Conservation (phyloP, 345 rosid species). For the Gossypium anomalum region DNA sequence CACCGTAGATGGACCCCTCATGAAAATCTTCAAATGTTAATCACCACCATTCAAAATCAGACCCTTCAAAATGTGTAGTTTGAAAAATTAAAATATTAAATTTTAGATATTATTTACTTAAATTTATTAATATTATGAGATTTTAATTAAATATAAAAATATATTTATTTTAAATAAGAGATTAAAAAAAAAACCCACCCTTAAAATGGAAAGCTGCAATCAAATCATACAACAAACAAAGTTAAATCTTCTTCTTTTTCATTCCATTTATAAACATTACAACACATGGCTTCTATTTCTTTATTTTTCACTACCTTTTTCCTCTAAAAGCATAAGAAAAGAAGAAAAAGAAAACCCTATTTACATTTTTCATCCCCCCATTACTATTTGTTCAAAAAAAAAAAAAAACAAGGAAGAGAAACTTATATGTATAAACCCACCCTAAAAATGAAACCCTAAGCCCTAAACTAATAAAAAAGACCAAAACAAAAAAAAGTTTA, state of each 20-base stretch:
- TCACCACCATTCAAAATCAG: background rate
- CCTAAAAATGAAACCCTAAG: background rate
- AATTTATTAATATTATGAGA: no score
- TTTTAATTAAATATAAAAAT: no score
- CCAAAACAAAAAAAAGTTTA: background rate
- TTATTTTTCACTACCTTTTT: slow-evolving; percentile 1
- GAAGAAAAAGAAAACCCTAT: slow-evolving; percentile 12
- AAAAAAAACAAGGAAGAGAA: slow-evolving; percentile 20
- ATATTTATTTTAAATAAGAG: no score
- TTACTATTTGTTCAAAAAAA: slow-evolving; percentile 20
- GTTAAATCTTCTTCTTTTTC: background rate
- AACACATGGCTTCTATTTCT: background rate
- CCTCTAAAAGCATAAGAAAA: background rate
- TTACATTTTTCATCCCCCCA: slow-evolving; percentile 18
- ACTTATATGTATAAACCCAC: slow-evolving; percentile 20
- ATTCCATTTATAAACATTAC: slow-evolving; percentile 20
- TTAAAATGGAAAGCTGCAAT: background rate
- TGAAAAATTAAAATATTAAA: background rate
- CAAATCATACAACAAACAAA: background rate
- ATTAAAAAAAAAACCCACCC: background rate
- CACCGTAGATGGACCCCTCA: background rate
- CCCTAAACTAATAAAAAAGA: background rate
- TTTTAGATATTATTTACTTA: no score
- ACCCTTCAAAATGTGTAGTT: background rate
- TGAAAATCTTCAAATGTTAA: background rate